Percentiles rank a stretch among this genome's conserved stretches.
These are phyloP conservation scores for Phyllostachys edulis DNA, from an alignment of 176 grass and related monocot species.

Conservation along the genomic window DNA sequence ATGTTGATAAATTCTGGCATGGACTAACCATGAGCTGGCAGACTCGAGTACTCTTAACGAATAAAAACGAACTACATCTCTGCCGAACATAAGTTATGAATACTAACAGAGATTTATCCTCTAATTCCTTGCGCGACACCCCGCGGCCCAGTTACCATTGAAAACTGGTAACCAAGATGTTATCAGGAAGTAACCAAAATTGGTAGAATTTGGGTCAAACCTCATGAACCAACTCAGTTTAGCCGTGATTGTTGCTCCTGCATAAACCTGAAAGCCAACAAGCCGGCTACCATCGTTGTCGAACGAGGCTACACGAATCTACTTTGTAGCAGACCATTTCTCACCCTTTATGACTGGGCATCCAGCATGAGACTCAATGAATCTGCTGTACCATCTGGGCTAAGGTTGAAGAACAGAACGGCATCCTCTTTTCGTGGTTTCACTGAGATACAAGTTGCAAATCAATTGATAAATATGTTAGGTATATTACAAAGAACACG, in stretches of 20 bases:
- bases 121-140: not conserved
- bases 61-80: not conserved
- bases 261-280: not conserved
- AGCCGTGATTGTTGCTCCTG: not conserved
- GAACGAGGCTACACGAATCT: constrained; percentile 78
- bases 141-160: not conserved
- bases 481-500: not conserved
- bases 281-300: constrained; percentile 33
- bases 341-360: constrained; percentile 80
- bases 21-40: not conserved
- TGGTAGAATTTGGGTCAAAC: not conserved
- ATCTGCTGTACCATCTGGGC: constrained; percentile 59
- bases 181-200: constrained; percentile 13
- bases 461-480: constrained; percentile 22
- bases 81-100: not conserved
- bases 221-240: not conserved
- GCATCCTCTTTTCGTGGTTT: constrained; percentile 85
- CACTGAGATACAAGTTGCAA: constrained; percentile 39
- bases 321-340: constrained; percentile 93
- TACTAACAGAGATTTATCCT: not conserved
- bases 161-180: not conserved
- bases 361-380: constrained; percentile 76
- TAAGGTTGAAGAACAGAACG: constrained; percentile 92
- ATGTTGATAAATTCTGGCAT: not conserved
- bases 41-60: not conserved